Conservation (phyloP, 495 filamentous ascomycete species). For the Pseudomonodictys pantanalensis region DNA sequence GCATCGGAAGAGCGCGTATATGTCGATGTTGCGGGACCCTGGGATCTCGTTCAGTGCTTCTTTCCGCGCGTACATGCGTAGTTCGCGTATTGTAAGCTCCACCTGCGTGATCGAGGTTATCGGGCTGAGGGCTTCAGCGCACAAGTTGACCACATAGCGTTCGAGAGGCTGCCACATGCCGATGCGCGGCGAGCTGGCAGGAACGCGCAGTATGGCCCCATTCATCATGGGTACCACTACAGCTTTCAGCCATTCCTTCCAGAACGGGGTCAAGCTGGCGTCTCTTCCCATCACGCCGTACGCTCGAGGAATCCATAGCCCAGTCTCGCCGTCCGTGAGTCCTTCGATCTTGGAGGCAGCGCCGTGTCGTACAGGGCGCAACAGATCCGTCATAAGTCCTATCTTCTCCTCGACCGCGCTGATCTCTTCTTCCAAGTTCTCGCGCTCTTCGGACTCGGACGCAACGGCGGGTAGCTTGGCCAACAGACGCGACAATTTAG, state of each 20-base stretch:
- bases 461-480: slow-evolving; percentile 74
- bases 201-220: slow-evolving; percentile 75
- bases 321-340: slow-evolving; percentile 90
- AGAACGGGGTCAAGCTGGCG: slow-evolving; percentile 79
- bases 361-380: slow-evolving; percentile 87
- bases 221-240: slow-evolving; percentile 92
- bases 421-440: slow-evolving; percentile 87
- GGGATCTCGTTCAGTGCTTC: slow-evolving; percentile 93
- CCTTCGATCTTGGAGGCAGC: slow-evolving; percentile 97
- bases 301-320: slow-evolving; percentile 92
- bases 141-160: slow-evolving; percentile 95
- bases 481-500: slow-evolving; percentile 82
- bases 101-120: slow-evolving; percentile 93
- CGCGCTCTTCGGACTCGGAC: slow-evolving; percentile 76
- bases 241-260: slow-evolving; percentile 97
- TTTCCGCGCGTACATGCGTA: slow-evolving; percentile 87
- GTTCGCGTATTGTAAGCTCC: slow-evolving; percentile 83
- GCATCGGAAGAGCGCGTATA: slow-evolving; percentile 88
- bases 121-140: slow-evolving; percentile 89
- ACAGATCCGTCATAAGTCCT: slow-evolving; percentile 88
- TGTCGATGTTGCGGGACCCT: slow-evolving; percentile 84
- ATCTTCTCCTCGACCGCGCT: slow-evolving; percentile 97
- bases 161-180: slow-evolving; percentile 97
- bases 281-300: slow-evolving; percentile 93
- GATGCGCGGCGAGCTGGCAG: slow-evolving; percentile 81